Evolutionary conservation across 2,329 filamentous ascomycete genomes (phyloP).

Genomic region (Hypocreales sp.): DNA sequence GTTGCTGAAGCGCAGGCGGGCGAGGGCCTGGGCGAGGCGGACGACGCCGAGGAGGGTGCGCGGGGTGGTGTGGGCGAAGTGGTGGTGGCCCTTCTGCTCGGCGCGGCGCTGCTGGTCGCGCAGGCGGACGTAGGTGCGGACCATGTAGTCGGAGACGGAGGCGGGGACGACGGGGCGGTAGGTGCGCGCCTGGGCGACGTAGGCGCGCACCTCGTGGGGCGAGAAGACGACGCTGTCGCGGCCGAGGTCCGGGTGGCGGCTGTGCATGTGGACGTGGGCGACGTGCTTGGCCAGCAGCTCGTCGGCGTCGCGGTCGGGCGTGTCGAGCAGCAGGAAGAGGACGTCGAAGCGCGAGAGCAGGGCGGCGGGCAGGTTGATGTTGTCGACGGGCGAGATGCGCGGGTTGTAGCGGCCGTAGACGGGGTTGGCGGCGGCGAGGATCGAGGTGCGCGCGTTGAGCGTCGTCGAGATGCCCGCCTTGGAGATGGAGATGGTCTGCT

Average conservation of each 20-base stretch:
- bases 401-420: slow-evolving; percentile 98
- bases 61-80: slow-evolving; percentile 86
- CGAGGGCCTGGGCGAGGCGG: slow-evolving; percentile 84
- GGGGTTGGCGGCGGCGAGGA: slow-evolving; percentile 90
- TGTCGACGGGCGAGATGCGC: slow-evolving; percentile 90
- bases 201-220: slow-evolving; percentile 87
- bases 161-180: slow-evolving; percentile 79
- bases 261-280: slow-evolving; percentile 93
- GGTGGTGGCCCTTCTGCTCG: slow-evolving; percentile 78
- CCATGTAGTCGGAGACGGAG: slow-evolving; percentile 85
- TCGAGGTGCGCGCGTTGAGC: slow-evolving; percentile 88
- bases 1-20: slow-evolving; percentile 76
- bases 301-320: slow-evolving; percentile 74
- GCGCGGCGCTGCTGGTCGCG: slow-evolving; percentile 83
- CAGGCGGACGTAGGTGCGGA: slow-evolving; percentile 90
- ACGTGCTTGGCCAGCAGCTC: slow-evolving; percentile 93
- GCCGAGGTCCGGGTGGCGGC: slow-evolving; percentile 66
- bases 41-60: slow-evolving; percentile 87
- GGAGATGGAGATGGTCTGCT: slow-evolving; percentile 74
- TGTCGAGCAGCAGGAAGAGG: slow-evolving; percentile 92
- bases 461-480: slow-evolving; percentile 60
- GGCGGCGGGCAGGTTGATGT: slow-evolving; percentile 97
- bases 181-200: slow-evolving; percentile 81
- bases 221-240: slow-evolving; percentile 58
- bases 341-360: slow-evolving; percentile 94